Evolutionary conservation across 495 filamentous ascomycete species (phyloP), one percentile per base, ranked within the genome.

Genomic region (Neurospora sp.): DNA sequence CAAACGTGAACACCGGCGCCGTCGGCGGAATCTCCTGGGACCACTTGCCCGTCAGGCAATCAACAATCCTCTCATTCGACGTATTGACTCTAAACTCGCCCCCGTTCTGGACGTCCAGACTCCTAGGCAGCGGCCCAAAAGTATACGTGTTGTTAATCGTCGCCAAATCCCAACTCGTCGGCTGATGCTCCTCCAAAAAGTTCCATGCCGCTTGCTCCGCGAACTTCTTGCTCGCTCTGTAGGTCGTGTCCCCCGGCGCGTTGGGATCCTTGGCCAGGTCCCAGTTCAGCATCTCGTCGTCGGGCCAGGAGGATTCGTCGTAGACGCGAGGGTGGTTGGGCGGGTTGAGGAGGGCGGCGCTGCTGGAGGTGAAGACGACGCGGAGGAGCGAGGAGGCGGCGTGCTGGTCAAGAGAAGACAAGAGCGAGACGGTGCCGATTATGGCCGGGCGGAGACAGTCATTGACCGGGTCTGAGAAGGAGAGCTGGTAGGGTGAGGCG

Each of bases 161-260:
- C 21, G 81, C 82, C 34, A 87, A 75, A 69, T 81, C 77, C 73
- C 86, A 86, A 7, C 71, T 72, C 1, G 37, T 38, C 2, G 83
- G 82, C n/a, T 71, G 66, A 28, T 80, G 69, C 9, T 39, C 70
- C 0, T 74, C 71, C 62, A 84, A 37, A 69, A 86, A 86, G 17
- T 77, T 73, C 85, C 85, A 86, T 19, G 84, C 84, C 0, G 81
- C 78, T 42, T 81, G 77, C 72, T 86, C 85, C n/a, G 85, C 78
- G 45, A 84, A 81, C 71, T 79, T 81, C 78, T 86, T 86, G 79
- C 82, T 83, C 0, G 80, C 78, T 13, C 74, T 72, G 71, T 86
- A 86, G 4, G 83, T 78, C 42, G 78, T 59, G 21, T 74, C 54
- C 1, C 54, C 54, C 0, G 54, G 28, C 5, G 54, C 28, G 6